Evolutionary conservation across 495 filamentous ascomycete species (phyloP), one percentile per base, ranked within the genome.

Genomic region (Astrothelium subdiscretum): DNA sequence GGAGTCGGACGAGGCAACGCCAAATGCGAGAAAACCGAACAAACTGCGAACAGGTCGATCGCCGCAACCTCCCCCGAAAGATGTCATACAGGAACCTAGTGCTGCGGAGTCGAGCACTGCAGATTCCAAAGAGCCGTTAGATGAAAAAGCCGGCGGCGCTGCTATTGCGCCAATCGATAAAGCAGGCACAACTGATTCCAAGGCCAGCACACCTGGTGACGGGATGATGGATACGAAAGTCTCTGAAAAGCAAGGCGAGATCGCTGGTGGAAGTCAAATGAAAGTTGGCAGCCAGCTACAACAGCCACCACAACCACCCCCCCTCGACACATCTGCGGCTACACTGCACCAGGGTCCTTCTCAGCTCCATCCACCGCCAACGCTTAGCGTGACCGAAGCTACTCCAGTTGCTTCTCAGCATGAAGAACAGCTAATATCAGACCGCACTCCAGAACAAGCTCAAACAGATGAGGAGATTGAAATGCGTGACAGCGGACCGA

Each of bases 11-110:
- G 73, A 76, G 60, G 48, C 48, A 11, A 54, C 24, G 8, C 48
- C 48, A 29, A 54, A 27, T 29, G 48, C 48, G 83, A 84, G 42
- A 88, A 88, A 48, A 70, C 78, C 48, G 68, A 77, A 43, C 72
- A 87, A 26, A 84, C 87, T 54, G 76, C 83, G 35, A 91, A 78
- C 73, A 67, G 78, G 63, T 72, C 80, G 74, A 68, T 84, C 70
- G 68, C 83, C 77, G 68, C 83, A 78, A 72, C 76, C 74, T 59
- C 78, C 76, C 68, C 79, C 79, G 18, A 35, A 70, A 32, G 77
- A 81, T 65, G 83, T 81, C 66, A n/a, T n/a, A 35, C 62, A 75
- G 24, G 77, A 83, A 58, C 72, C 73, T 20, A 78, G 68, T 59
- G 74, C 77, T 10, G 75, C 76, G 5, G 79, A 83, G 63, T 79